These are phyloP conservation scores for Trapa incisa DNA, from an alignment of 345 rosid genomes.

Conservation along the genomic window DNA sequence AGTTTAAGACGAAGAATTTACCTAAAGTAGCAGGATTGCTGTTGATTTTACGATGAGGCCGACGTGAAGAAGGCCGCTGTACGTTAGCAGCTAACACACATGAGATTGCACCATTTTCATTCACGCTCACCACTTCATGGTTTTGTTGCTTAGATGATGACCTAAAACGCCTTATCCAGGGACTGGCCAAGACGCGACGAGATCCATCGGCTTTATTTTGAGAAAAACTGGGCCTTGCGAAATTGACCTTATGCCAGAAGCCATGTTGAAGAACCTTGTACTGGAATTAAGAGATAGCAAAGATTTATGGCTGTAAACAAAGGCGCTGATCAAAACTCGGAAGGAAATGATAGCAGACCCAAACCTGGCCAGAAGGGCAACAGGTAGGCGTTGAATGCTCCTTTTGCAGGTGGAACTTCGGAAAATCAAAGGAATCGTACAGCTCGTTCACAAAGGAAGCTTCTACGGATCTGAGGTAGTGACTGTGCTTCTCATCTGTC, in stretches of 20 bases:
- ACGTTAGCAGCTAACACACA: conserved; percentile 20
- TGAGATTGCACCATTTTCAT: conserved; percentile 22
- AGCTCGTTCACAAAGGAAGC: conserved; percentile 71
- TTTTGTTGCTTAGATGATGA: conserved; percentile 16
- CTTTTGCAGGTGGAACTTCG: conserved; percentile 22
- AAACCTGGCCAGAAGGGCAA: conserved; percentile 54
- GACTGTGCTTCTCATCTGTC: conserved; percentile 88
- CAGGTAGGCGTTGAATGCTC: conserved; percentile 12
- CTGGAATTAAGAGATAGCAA: conserved; percentile 17
- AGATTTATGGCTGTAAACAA: not conserved
- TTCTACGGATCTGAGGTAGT: conserved; percentile 84
- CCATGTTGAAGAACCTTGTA: conserved; percentile 67
- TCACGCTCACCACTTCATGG: not conserved
- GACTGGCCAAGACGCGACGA: conserved; percentile 28
- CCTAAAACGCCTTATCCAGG: conserved; percentile 58
- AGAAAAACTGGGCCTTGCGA: conserved; percentile 32
- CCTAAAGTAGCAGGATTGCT: conserved; percentile 13
- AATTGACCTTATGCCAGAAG: conserved; percentile 47
- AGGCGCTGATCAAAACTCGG: not conserved
- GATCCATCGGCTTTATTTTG: conserved; percentile 15
- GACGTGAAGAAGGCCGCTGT: conserved; percentile 13
- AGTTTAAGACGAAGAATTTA: conserved; percentile 7
- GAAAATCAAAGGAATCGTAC: conserved; percentile 32
- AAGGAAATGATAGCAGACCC: not conserved
- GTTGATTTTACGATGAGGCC: conserved; percentile 10